Evolutionary conservation across 2,329 filamentous ascomycete species (phyloP).

Genomic region (Aspergillus fijiensis): DNA sequence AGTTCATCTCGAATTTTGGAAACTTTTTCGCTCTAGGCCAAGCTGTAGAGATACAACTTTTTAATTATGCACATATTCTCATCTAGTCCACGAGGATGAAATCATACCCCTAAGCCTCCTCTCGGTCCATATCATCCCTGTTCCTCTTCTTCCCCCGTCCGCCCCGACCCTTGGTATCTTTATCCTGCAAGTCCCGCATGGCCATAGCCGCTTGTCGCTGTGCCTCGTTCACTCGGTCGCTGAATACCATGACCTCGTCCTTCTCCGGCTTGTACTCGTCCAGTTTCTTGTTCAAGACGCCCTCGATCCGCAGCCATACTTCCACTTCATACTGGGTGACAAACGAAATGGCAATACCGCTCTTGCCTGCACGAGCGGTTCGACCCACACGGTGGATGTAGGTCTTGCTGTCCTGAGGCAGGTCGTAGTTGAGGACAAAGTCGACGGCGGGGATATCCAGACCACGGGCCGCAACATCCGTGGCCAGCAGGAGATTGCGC

Average conservation of each 20-base stretch:
- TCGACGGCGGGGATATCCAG: conserved; percentile 92
- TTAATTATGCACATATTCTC: too few relatives aligned
- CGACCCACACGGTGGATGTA: conserved; percentile 88
- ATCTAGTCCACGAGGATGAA: too few relatives aligned
- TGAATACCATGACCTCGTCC: conserved; percentile 59
- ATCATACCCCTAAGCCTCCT: too few relatives aligned
- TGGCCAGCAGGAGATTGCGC: conserved; percentile 83
- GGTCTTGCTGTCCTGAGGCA: conserved; percentile 69
- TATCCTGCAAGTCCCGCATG: conserved; percentile 32
- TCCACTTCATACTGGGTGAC: conserved; percentile 88
- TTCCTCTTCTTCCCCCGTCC: too few relatives aligned
- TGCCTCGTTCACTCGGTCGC: too few relatives aligned
- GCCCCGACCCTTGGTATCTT: too few relatives aligned
- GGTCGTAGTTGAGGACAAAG: conserved; percentile 79
- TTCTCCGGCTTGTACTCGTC: conserved; percentile 67
- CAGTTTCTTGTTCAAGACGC: conserved; percentile 74
- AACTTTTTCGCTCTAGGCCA: too few relatives aligned
- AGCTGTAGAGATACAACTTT: too few relatives aligned
- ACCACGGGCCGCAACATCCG: conserved; percentile 89
- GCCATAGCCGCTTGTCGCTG: conserved; percentile 68
- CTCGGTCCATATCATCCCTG: too few relatives aligned
- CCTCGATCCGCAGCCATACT: conserved; percentile 77
- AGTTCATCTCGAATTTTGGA: too few relatives aligned
- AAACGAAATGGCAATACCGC: conserved; percentile 74
- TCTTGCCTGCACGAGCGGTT: conserved; percentile 82